Evolutionary conservation across 208 protist genomes (phyloP).

Genomic region (Acanthamoeba lugdunensis): DNA sequence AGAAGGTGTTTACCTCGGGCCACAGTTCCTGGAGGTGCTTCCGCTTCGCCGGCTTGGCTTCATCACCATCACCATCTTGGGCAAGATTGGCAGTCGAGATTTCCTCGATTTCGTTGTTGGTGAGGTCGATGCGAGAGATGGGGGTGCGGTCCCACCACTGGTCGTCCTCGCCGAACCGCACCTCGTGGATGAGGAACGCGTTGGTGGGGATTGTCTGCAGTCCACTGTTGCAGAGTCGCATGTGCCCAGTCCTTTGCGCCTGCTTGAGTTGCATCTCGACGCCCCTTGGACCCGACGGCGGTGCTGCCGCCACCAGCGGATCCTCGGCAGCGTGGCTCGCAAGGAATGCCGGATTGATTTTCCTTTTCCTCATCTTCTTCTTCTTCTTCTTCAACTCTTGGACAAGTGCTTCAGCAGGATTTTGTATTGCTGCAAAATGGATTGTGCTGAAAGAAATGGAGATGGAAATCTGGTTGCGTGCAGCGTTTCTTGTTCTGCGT

Average conservation of each 20-base stretch:
- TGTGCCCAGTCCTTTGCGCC: constrained; percentile 25
- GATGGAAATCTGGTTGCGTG: neutral
- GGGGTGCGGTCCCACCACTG: constrained; percentile 19
- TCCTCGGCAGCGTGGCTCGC: neutral
- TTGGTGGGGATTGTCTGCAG: neutral
- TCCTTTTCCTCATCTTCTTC: neutral
- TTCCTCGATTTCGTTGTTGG: constrained; percentile 19
- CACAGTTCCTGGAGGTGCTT: constrained; percentile 1
- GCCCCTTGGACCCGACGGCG: neutral
- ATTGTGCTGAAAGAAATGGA: neutral
- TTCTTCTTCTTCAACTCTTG: neutral
- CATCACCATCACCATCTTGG: neutral
- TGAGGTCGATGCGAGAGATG: neutral
- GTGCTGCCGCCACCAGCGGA: neutral
- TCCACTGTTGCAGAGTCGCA: neutral
- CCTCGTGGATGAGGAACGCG: constrained; percentile 20
- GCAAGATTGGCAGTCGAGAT: neutral
- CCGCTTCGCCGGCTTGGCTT: neutral
- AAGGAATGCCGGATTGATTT: constrained; percentile 36
- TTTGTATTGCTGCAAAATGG: neutral
- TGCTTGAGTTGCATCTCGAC: constrained; percentile 29
- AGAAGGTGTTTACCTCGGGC: neutral
- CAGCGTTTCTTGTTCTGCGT: neutral
- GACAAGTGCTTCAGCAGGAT: too few relatives aligned
- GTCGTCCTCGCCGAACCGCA: constrained; percentile 28